A percentile compares a stretch with the other conserved stretches of the same genome.
phyloP scores from a whole-genome alignment of 805 yeast genomes.

The Candida pseudoglaebosa region DNA sequence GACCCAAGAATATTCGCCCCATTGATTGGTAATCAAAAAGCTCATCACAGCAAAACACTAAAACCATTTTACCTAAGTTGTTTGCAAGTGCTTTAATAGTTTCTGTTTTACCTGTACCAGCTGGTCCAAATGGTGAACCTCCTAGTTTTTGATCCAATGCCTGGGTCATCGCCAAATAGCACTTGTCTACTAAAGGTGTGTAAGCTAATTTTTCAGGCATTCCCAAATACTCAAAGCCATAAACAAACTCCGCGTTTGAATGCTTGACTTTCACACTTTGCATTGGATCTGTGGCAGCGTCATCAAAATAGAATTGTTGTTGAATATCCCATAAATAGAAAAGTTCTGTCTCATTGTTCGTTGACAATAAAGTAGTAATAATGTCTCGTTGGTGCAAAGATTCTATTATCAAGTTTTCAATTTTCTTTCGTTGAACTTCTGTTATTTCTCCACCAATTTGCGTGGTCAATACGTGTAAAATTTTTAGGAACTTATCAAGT shows the following conservation, averaged over 20 bases:
- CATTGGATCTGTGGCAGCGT: constrained; percentile 18
- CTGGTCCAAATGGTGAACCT: constrained; percentile 94
- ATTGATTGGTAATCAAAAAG: constrained; percentile 78
- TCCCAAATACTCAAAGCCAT: constrained; percentile 85
- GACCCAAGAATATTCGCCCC: constrained; percentile 71
- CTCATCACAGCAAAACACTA: constrained; percentile 91
- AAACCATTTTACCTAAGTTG: constrained; percentile 71
- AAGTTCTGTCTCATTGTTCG: constrained; percentile 7
- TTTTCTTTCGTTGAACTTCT: constrained; percentile 35
- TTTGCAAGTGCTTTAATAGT: constrained; percentile 80
- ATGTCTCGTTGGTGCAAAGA: constrained; percentile 54
- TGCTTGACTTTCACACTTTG: constrained; percentile 46
- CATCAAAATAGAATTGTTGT: constrained; percentile 45
- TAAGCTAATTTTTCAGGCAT: constrained; percentile 66
- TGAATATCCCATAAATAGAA: constrained; percentile 47
- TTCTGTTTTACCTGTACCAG: constrained; percentile 97
- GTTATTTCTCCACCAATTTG: constrained; percentile 18
- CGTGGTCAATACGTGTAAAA: constrained; percentile 25
- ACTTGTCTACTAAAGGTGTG: constrained; percentile 66
- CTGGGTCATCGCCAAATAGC: constrained; percentile 66
- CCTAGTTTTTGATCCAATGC: constrained; percentile 74
- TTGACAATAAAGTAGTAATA: constrained; percentile 12
- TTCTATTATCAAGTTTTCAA: constrained; percentile 66
- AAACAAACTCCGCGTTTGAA: constrained; percentile 46
- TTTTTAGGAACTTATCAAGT: constrained; percentile 3